These are phyloP conservation scores for Pezizomycotina sp. DNA, from an alignment of 2,329 filamentous ascomycete genomes.

Conservation along the genomic window DNA sequence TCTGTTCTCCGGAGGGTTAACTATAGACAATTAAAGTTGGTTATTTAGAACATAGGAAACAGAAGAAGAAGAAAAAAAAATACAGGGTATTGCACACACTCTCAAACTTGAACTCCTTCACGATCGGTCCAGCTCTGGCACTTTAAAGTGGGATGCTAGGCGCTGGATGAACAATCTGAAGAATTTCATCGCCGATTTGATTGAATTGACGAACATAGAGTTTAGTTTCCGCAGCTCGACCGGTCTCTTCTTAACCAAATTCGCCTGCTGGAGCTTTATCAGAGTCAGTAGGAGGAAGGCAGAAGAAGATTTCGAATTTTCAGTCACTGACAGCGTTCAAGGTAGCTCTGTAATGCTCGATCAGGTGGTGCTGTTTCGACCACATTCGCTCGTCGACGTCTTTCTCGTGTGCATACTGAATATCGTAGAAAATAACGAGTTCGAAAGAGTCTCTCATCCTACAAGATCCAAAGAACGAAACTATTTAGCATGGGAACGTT, in stretches of 20 bases:
- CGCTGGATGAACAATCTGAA: conserved; percentile 35
- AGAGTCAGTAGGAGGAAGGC: neutral
- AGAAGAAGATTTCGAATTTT: conserved; percentile 1
- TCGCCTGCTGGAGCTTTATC: conserved; percentile 32
- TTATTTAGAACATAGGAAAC: conserved; percentile 7
- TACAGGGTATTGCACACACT: conserved; percentile 29
- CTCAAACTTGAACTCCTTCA: conserved; percentile 35
- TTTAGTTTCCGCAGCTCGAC: conserved; percentile 60
- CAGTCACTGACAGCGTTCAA: conserved; percentile 38
- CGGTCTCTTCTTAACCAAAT: conserved; percentile 33
- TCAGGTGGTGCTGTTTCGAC: conserved; percentile 61
- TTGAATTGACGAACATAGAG: conserved; percentile 65
- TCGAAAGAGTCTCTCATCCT: conserved; percentile 59
- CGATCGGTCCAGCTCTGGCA: conserved; percentile 44
- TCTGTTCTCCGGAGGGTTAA: conserved; percentile 32
- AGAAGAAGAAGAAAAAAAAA: conserved; percentile 11
- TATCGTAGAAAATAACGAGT: conserved; percentile 54
- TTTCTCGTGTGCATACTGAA: conserved; percentile 45
- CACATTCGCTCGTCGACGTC: conserved; percentile 58
- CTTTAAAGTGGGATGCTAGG: conserved; percentile 35
- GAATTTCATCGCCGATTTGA: conserved; percentile 75
- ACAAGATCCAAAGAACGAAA: too few species aligned
- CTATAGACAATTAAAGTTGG: conserved; percentile 2
- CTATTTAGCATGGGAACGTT: too few species aligned
- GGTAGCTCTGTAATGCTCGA: conserved; percentile 57